Base-by-base conservation (phyloP, 1,139 yeast genomes). In the Torulaspora pretoriensis region DNA sequence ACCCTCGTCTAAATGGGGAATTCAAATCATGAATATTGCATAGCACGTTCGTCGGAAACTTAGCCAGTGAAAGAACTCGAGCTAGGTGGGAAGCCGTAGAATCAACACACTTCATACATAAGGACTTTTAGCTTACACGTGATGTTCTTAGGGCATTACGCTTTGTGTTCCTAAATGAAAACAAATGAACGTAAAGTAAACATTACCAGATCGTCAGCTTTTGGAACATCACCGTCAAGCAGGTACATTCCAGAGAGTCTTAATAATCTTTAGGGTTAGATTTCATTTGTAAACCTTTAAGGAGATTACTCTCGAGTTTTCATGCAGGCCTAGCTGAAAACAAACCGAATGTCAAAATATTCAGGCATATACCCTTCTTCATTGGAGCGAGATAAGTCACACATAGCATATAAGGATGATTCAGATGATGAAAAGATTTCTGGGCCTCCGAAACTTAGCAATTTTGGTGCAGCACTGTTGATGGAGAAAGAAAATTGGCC, bases 401-500 rank as follows among this genome's bases (percentile, higher is more conserved):
- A 42, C 12, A 22, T 30, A n/a, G 19, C 30, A 10, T 42, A 33
- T 9, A 40, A 42, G 8, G 49, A 48, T 29, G 59, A 58, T 38
- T 53, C 57, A 10, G 62, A 58, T 35, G 65, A 60, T 40, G 65
- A 60, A 29, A 54, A 57, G 30, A 35, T 55, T 19, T 43, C 52
- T 24, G 58, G 56, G 1, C 61, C 63, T 5, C 66, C 66, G 10
- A 53, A 55, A 32, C 40, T 61, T 27, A 61, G 66, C 38, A 50
- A 59, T 40, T 61, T 58, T 49, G 65, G 63, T 4, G 59, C 64
- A 8, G 65, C 63, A 4, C 43, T 60, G 38, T 44, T 61, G 8
- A 51, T 53, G 13, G 59, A 50, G 27, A 49, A 46, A 42, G 53
- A 48, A 34, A 52, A 48, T 35, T 45, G 44, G 29, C 31, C 45